These are phyloP conservation scores for Paramecium sexaurelia DNA, from an alignment of 73 alveolate genomes.

Conservation along the genomic window DNA sequence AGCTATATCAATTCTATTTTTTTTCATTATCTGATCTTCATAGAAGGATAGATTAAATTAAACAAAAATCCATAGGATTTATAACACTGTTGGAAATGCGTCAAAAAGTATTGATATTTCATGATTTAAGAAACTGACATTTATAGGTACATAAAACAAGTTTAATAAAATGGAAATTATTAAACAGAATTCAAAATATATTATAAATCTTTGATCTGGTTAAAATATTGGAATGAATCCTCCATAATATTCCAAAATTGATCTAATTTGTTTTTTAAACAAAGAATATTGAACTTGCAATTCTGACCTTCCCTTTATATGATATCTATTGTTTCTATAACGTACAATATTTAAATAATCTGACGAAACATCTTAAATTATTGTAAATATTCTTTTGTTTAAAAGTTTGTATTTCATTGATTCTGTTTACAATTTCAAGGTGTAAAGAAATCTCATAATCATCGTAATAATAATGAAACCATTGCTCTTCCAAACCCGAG, in stretches of 20 bases:
- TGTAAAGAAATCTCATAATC: background rate
- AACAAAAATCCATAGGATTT: background rate
- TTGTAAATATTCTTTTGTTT: background rate
- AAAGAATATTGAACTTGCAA: background rate
- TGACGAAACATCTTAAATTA: background rate
- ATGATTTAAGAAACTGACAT: background rate
- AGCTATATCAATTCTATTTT: background rate
- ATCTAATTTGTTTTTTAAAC: background rate
- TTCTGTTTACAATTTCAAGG: background rate
- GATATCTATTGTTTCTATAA: background rate
- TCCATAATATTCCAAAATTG: background rate
- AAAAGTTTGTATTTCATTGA: background rate
- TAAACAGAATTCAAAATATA: background rate
- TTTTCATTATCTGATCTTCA: background rate
- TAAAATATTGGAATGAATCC: background rate
- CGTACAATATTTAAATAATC: background rate
- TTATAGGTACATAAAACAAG: slow-evolving; percentile 7
- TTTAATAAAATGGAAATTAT: background rate
- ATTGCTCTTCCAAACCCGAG: background rate
- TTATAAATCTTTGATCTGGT: background rate
- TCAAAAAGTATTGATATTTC: background rate
- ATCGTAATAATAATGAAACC: background rate
- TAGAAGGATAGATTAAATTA: background rate
- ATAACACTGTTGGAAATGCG: background rate
- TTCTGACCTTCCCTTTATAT: background rate